phyloP scores from a whole-genome alignment of 805 yeast genomes.

The Metschnikowia baotianmanensis region DNA sequence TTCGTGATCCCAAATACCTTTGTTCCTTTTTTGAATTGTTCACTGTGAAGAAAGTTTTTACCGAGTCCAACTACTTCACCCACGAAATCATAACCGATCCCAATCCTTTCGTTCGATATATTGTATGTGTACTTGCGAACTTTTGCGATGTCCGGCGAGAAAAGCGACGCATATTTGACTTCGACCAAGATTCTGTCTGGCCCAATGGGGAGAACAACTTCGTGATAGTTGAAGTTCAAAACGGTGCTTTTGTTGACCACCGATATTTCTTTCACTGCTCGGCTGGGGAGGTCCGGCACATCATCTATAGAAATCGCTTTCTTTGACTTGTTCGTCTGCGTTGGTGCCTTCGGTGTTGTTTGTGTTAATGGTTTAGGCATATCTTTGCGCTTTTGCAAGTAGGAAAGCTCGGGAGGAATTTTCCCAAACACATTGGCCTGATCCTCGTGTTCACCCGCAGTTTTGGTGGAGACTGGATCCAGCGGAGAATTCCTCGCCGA shows the following conservation, averaged over 20 bases:
- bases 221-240: slow-evolving; percentile 53
- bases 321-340: slow-evolving; percentile 13
- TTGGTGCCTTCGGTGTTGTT: slow-evolving; percentile 9
- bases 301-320: slow-evolving; percentile 35
- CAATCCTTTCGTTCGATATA: slow-evolving; percentile 52
- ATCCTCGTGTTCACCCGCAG: neutral
- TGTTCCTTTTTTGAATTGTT: slow-evolving; percentile 51
- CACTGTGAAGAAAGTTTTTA: slow-evolving; percentile 26
- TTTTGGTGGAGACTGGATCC: neutral
- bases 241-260: slow-evolving; percentile 42
- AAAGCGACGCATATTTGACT: slow-evolving; percentile 57
- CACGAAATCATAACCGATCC: slow-evolving; percentile 68
- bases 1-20: slow-evolving; percentile 60
- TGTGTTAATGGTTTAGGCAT: slow-evolving; percentile 31
- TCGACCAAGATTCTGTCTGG: slow-evolving; percentile 53
- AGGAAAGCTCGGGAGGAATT: slow-evolving; percentile 42
- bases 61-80: slow-evolving; percentile 63
- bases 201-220: slow-evolving; percentile 48
- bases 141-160: slow-evolving; percentile 64
- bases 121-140: slow-evolving; percentile 53
- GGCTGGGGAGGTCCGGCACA: slow-evolving; percentile 46
- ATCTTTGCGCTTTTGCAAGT: slow-evolving; percentile 26
- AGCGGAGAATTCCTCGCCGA: slow-evolving; percentile 19
- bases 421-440: slow-evolving; percentile 36
- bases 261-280: slow-evolving; percentile 43